Evolutionary conservation across 495 filamentous ascomycete species (phyloP).

Genomic region (Rostrohypoxylon terebratum): DNA sequence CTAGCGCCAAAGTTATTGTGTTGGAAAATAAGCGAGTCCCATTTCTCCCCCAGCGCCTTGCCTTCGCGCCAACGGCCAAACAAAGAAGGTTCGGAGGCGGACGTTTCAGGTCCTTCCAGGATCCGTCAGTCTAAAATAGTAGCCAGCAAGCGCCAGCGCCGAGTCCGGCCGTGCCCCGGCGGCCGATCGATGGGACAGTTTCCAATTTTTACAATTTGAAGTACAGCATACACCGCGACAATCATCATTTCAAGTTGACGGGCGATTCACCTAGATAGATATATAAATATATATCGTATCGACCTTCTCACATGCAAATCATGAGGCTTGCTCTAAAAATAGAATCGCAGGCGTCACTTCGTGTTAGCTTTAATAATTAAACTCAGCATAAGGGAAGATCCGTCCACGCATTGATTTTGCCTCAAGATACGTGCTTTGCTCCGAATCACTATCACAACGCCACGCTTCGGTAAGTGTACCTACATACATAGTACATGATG

Average conservation of each 20-base stretch:
- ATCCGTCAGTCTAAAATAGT: conserved; percentile 31
- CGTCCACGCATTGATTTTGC: not conserved
- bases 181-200: conserved; percentile 13
- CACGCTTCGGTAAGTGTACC: not conserved
- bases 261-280: not conserved
- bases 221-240: conserved; percentile 26
- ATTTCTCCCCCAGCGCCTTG: conserved; percentile 12
- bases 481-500: no score
- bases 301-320: not conserved
- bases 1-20: conserved; percentile 17
- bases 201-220: conserved; percentile 12
- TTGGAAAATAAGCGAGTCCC: conserved; percentile 18
- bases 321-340: not conserved
- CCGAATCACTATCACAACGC: not conserved
- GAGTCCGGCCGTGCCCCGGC: conserved; percentile 10
- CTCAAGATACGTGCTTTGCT: not conserved
- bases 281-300: conserved; percentile 1
- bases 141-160: conserved; percentile 17
- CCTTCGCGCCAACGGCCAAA: conserved; percentile 6
- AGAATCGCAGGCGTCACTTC: not conserved
- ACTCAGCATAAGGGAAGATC: not conserved
- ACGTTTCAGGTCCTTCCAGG: conserved; percentile 39
- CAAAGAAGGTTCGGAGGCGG: conserved; percentile 26
- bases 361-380: not conserved
- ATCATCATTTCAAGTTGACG: conserved; percentile 12